Conservation (phyloP, 176 grass and related monocot genomes). For the Eragrostis nindensis region DNA sequence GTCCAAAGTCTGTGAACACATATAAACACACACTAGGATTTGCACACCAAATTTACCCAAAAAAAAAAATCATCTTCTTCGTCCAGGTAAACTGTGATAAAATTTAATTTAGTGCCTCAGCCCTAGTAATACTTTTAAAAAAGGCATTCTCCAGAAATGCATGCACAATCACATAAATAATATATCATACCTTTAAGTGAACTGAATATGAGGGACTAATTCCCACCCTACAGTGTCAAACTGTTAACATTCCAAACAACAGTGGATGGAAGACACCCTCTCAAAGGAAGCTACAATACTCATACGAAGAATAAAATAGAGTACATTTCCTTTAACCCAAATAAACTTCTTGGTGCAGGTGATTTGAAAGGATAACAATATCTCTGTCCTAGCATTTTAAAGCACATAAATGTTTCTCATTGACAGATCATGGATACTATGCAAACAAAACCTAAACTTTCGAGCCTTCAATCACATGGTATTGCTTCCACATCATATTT, state of each 20-base stretch:
- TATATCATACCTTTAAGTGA: neutral
- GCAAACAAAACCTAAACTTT: conserved; percentile 10
- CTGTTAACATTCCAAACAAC: conserved; percentile 1
- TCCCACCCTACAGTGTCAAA: neutral
- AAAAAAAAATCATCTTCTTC: neutral
- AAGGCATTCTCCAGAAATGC: conserved; percentile 6
- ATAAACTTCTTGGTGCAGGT: neutral
- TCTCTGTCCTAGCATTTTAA: neutral
- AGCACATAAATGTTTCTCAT: neutral
- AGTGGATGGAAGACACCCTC: neutral
- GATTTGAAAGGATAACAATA: too few relatives aligned
- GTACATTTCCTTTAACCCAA: neutral
- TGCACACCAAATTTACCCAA: neutral
- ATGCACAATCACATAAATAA: conserved; percentile 3
- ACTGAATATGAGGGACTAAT: neutral
- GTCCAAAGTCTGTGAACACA: neutral
- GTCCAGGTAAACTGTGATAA: too few relatives aligned
- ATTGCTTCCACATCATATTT: conserved; percentile 16
- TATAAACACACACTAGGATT: neutral
- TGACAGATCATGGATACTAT: conserved; percentile 2
- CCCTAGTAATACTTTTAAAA: conserved; percentile 10
- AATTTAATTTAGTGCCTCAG: neutral
- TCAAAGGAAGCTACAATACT: conserved; percentile 1
- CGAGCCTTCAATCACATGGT: neutral
- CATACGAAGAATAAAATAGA: neutral